Evolutionary conservation across 176 grass and related monocot genomes (phyloP), one percentile per base, ranked within the genome.

Genomic region (Tillandsia leiboldiana): DNA sequence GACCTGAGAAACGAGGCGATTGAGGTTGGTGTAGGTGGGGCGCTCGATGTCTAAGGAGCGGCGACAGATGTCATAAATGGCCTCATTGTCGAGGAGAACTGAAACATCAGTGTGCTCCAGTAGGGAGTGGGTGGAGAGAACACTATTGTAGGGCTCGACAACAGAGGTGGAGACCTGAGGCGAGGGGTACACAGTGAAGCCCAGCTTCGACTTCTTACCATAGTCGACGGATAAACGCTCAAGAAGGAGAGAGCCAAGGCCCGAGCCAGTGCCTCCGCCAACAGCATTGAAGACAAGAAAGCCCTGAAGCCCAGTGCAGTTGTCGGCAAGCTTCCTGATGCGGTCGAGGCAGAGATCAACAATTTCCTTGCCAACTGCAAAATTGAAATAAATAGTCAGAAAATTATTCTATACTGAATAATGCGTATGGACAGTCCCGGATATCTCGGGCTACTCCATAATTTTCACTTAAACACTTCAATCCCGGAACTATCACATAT

Each of bases 201-300:
- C 90, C 0, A 93, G 86, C 74, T 88, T 93, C 33, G 83, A 93
- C 69, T 93, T 93, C 86, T 93, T 88, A 5, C 86, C 83, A 15
- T 93, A 88, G 57, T 93, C 90, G 22, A 93, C 86, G 0, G 90
- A 93, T n/a, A 93, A 74, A 70, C 90, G 90, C 74, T 92, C 90
- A 2, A 88, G 85, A 42, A 92, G 90, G 71, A 93, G 90, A 17
- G 90, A 93, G 2, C 90, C 90, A 1, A 93, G 80, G 23, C 90
- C 86, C n/a, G 90, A 93, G 12, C 90, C 90, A 0, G 90, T 89
- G 47, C 90, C 90, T 56, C 90, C 90, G 33, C 90, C 90, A 5
- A 88, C 90, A 4, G 90, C 90, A 70, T 88, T 88, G 86, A 93
- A 93, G 27, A 93, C 86, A n/a, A 93, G 75, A 77, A 93, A 93